phyloP scores from a whole-genome alignment of 768 basidiomycete genomes.

The Suillus paluster region DNA sequence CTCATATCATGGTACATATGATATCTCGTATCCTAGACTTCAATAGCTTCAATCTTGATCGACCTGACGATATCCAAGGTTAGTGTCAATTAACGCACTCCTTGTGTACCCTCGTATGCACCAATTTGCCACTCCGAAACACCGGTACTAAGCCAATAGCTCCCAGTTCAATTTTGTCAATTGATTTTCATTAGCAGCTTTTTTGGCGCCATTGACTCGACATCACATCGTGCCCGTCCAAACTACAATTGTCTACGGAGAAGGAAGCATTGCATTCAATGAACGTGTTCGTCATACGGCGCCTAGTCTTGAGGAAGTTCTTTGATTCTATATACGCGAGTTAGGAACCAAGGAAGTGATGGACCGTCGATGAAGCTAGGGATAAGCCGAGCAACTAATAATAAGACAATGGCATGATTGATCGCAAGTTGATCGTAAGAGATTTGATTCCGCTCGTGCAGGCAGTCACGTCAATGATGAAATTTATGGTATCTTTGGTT shows the following conservation, averaged over 20 bases:
- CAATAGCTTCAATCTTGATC: background rate
- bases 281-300: background rate
- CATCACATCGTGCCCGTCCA: background rate
- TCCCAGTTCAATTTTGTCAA: background rate
- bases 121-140: constrained; percentile 4
- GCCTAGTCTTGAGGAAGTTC: background rate
- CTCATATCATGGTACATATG: background rate
- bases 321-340: background rate
- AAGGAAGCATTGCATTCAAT: background rate
- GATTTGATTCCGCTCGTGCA: background rate
- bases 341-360: constrained; percentile 1
- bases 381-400: constrained; percentile 2
- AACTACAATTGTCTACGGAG: background rate
- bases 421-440: background rate
- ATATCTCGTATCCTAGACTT: background rate
- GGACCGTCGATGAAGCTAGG: background rate
- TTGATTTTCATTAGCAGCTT: background rate
- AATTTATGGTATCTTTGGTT: background rate
- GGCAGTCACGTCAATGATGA: background rate
- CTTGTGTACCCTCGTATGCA: background rate
- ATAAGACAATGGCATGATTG: background rate
- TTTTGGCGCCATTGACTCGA: background rate
- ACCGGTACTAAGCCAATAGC: background rate
- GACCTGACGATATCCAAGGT: background rate
- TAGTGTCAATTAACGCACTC: background rate